phyloP scores from a whole-genome alignment of 2,329 filamentous ascomycete species.

The Macrophomina pseudophaseolina region DNA sequence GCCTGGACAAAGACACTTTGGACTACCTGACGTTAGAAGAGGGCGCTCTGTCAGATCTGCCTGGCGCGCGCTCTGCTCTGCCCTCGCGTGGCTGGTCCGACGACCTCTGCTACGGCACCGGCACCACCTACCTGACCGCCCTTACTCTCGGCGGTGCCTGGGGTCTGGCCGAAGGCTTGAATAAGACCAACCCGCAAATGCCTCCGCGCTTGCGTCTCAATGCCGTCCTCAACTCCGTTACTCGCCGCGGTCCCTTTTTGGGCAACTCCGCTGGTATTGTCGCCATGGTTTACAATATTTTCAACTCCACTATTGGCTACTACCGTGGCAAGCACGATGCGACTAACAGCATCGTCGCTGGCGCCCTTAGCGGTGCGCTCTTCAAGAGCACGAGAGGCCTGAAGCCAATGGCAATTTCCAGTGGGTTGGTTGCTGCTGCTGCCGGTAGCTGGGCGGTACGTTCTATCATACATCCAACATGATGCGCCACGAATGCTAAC shows the following conservation, averaged over 20 bases:
- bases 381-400: conserved; percentile 95
- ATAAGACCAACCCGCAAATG: conserved; percentile 69
- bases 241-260: conserved; percentile 88
- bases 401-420: conserved; percentile 92
- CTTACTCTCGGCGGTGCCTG: conserved; percentile 85
- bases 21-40: conserved; percentile 97
- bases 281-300: conserved; percentile 91
- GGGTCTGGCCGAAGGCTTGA: conserved; percentile 89
- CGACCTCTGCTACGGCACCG: conserved; percentile 96
- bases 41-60: conserved; percentile 81
- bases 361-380: conserved; percentile 85
- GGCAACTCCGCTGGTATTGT: conserved; percentile 96
- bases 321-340: conserved; percentile 64
- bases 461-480: not conserved
- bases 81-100: conserved; percentile 97
- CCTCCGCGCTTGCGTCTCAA: conserved; percentile 93
- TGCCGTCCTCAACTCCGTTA: conserved; percentile 92
- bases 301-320: conserved; percentile 47
- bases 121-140: conserved; percentile 89
- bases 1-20: conserved; percentile 88
- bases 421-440: conserved; percentile 82
- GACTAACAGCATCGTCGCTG: conserved; percentile 84
- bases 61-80: conserved; percentile 83
- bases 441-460: conserved; percentile 91
- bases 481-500: conserved; percentile 10